Evolutionary conservation across 1,284 basidiomycete species (phyloP), one percentile per base, ranked within the genome.

Genomic region (Ceratobasidium sp.): DNA sequence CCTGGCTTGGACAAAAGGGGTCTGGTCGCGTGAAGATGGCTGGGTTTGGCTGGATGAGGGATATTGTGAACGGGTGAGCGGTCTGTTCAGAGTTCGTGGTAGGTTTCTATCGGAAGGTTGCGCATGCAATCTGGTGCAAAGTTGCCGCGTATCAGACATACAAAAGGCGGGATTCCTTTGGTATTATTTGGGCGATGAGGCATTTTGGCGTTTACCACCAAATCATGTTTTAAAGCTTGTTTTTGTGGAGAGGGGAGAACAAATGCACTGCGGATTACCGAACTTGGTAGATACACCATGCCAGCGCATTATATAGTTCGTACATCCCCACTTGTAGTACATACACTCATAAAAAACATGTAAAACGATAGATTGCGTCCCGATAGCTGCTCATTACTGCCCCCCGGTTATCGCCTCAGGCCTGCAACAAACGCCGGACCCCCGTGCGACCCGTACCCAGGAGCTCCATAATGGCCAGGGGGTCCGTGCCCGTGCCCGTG

Each of bases 401-500:
- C 22, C 22, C 41, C 41, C 22, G 19, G 27, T 41, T 54, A 61
- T 34, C 54, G 39, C 37, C 48, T 34, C 41, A 72, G 27, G 14
- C 68, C 68, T 7, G 68, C 68, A 5, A 72, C 68, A 39, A 72
- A 72, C 39, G 68, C 68, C 6, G 68, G 68, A 13, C 56, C 68
- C 1, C 68, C 56, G 22, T 63, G 61, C 1, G 61, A 63, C n/a
- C 61, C 61, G 19, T 63, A 63, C 41, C 41, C 41, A 27, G 61
- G 61, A 11, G 41, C 37, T 19, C 41, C 41, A n/a, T 72, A 68
- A 14, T 54, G 65, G 3, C 65, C 65, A 2, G 65, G 51, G 13
- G 31, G 51, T 22, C 34, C 27, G 37, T 54, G 51, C 19, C 51
- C 63, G 16, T 43, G 48, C 1, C 41, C 62, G 24, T 53, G 34